Evolutionary conservation across 805 yeast species (phyloP).

Genomic region (Teunomyces cretensis): DNA sequence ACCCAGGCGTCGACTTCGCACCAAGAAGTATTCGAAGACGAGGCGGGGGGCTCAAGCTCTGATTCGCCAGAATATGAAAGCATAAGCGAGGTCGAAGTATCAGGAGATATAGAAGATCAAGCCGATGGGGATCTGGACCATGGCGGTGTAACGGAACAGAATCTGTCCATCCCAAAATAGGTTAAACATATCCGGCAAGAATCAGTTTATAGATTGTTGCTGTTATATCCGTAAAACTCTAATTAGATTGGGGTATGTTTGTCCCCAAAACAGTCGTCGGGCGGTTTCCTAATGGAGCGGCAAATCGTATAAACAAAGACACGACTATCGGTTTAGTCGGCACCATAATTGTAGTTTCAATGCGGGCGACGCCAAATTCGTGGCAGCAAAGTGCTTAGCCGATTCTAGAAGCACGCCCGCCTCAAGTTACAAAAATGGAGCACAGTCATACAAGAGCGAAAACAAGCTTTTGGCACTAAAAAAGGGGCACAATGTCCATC

Average conservation of each 20-base stretch:
- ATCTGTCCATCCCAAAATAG: neutral
- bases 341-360: too few relatives aligned
- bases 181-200: too few relatives aligned
- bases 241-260: too few relatives aligned
- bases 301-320: too few relatives aligned
- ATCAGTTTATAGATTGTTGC: too few relatives aligned
- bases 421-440: neutral
- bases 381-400: neutral
- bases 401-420: neutral
- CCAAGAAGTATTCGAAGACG: constrained; percentile 10
- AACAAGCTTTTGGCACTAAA: too few relatives aligned
- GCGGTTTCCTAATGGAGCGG: too few relatives aligned
- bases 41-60: constrained; percentile 9
- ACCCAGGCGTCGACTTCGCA: constrained; percentile 21
- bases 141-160: neutral
- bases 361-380: neutral
- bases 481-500: too few relatives aligned
- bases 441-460: neutral
- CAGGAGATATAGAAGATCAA: constrained; percentile 16
- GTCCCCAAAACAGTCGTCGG: too few relatives aligned
- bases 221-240: too few relatives aligned
- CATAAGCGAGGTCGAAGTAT: constrained; percentile 12
- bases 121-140: neutral
- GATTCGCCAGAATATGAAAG: constrained; percentile 13
- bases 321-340: too few relatives aligned